These are phyloP conservation scores for Vitis rupestris DNA, from an alignment of 164 flowering plant species.

Conservation along the genomic window DNA sequence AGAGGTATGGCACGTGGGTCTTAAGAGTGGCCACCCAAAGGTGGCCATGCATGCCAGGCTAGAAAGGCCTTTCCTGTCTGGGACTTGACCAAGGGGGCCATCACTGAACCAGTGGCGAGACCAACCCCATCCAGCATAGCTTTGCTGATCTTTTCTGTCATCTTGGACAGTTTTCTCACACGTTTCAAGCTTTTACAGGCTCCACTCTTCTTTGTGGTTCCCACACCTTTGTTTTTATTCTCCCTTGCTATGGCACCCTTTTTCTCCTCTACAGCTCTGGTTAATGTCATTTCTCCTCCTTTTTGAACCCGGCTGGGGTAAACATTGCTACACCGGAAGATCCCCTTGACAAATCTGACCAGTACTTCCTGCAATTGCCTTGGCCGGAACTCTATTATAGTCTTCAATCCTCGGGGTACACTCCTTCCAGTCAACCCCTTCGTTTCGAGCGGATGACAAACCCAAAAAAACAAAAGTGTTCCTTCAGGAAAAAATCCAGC, in stretches of 20 bases:
- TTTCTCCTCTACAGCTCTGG: conserved; percentile 27
- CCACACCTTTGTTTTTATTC: conserved; percentile 15
- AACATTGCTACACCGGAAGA: conserved; percentile 72
- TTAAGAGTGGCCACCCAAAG: no score
- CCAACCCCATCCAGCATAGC: conserved; percentile 61
- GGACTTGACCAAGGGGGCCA: conserved; percentile 58
- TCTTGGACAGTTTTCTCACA: conserved; percentile 69
- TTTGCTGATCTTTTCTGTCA: conserved; percentile 81
- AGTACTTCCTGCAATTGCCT: conserved; percentile 83
- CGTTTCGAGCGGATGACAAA: conserved; percentile 10
- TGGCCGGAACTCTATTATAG: conserved; percentile 68
- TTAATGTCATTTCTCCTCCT: conserved; percentile 65
- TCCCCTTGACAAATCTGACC: conserved; percentile 82
- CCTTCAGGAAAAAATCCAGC: conserved; percentile 62
- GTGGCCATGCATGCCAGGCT: neutral
- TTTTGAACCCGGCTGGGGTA: conserved; percentile 78
- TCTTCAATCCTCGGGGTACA: conserved; percentile 73
- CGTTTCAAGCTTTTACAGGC: conserved; percentile 60
- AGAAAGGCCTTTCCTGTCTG: conserved; percentile 68
- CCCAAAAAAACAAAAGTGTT: conserved; percentile 57
- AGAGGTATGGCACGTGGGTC: no score
- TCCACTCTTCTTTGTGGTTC: conserved; percentile 34
- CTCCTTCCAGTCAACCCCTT: conserved; percentile 61
- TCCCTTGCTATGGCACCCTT: conserved; percentile 15
- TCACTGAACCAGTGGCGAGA: conserved; percentile 55